These are phyloP conservation scores for Malus hybrid DNA, from an alignment of 331 rosid species.

Conservation along the genomic window DNA sequence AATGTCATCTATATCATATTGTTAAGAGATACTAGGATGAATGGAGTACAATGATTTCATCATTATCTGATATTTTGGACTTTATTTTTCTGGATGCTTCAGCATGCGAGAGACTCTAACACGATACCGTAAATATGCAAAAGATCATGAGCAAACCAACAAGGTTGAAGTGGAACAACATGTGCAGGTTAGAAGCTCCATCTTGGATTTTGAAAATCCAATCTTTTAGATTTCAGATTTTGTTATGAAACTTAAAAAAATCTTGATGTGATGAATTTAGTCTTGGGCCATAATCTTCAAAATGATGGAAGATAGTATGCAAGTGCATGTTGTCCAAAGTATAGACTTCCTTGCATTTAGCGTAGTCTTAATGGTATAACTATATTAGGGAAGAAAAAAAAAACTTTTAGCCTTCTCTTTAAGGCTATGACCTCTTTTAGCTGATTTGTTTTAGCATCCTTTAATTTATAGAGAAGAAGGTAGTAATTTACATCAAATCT, in stretches of 20 bases:
- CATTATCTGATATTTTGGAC: not conserved
- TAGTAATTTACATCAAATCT: not conserved
- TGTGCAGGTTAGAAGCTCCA: conserved; percentile 32
- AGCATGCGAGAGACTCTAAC: conserved; percentile 36
- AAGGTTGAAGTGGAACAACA: conserved; percentile 20
- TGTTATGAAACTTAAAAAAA: not conserved
- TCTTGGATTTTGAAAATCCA: not conserved
- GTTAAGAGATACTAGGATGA: not conserved
- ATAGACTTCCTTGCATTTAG: too few relatives aligned
- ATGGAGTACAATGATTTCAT: not conserved
- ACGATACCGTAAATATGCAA: conserved; percentile 20
- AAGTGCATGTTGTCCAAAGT: too few relatives aligned
- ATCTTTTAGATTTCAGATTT: not conserved
- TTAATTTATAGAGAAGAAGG: not conserved
- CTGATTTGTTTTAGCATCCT: not conserved
- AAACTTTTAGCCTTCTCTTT: not conserved
- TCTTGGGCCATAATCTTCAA: too few relatives aligned
- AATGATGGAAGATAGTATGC: too few relatives aligned
- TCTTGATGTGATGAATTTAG: too few relatives aligned
- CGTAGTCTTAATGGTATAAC: too few relatives aligned
- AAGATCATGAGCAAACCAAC: conserved; percentile 5
- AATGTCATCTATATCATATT: too few relatives aligned
- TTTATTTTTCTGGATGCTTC: conserved; percentile 10
- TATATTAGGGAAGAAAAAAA: too few relatives aligned
- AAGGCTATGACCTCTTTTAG: not conserved